Evolutionary conservation across 1,284 basidiomycete genomes (phyloP), one percentile per base, ranked within the genome.

Genomic region (Vanrija humicola): DNA sequence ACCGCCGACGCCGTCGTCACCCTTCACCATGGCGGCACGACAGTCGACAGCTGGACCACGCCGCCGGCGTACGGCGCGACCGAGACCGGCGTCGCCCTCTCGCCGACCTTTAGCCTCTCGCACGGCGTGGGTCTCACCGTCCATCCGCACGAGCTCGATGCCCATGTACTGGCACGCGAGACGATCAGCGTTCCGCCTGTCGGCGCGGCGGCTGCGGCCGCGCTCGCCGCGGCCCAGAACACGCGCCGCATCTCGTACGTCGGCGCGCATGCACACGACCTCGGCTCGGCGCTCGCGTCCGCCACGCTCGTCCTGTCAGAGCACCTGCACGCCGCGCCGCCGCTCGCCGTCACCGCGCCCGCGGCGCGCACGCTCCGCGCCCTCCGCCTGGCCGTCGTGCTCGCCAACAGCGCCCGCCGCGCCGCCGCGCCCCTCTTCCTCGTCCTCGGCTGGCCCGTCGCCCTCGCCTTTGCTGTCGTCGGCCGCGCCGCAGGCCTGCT

Each of bases 261-360:
- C 2, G 87, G 88, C n/a, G 89, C 88, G 6, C 91, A 87, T 80
- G 21, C 51, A 18, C 88, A 90, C 65, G 88, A 87, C 4, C 90
- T 90, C 74, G 82, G 86, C 0, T 83, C 71, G 0, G 78, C 77
- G 0, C 62, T 80, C 48, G 64, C 65, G 3, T 61, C 74, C 12
- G 75, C 65, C 7, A 57, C 73, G 6, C 54, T 63, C 10, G 57
- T 58, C 6, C 66, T 34, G 6, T 34, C 34, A 3, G 28, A 29
- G 34, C 34, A 12, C 34, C 68, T 79, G 39, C 65, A 63, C 38
- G 76, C 74, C 0, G 61, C 55, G 8, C 61, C 72, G n/a, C 79
- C 79, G 0, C 79, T 12, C 34, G 9, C 78, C 66, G 62, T 46
- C 48, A 28, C 45, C 29, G 19, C 49, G 14, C 28, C 43, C 48